Base-by-base conservation (phyloP, 495 filamentous ascomycete genomes). In the Neurospora sp. region DNA sequence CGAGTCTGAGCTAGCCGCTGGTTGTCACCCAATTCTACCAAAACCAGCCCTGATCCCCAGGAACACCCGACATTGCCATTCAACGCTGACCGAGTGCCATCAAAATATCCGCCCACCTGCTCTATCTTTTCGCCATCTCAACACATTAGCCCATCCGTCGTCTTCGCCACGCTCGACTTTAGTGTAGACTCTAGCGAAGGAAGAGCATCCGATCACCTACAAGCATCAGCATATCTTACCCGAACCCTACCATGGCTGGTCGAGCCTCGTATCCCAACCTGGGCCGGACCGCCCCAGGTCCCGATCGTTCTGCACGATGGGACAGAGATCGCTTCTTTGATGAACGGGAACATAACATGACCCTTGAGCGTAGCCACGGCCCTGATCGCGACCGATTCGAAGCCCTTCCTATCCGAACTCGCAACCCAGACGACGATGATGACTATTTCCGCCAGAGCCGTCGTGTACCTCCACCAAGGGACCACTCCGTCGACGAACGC, bases 291-390 rank as follows among this genome's bases (percentile, higher is more conserved):
- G 68, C 77, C 76, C 69, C 75, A 78, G 53, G 80, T 69, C 72
- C 74, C 69, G 77, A 79, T 14, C 77, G 77, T 68, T 27, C 76
- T 47, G 81, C 79, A 42, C 82, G 83, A 74, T 86, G 81, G 82
- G 82, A 85, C 71, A 80, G 81, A 3, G 81, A 78, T 73, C 84
- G 82, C 68, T 79, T 83, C 76, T 73, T 74, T 47, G 71, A 74
- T 68, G 79, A 81, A 72, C 75, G 75, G 40, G 75, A 78, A 20
- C 72, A 72, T 61, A 80, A 81, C 42, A 35, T 35, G 53, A 65
- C 53, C 6, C 53, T 65, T 35, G 53, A 80, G 78, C 38, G 74
- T 76, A 74, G 78, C 31, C 78, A 69, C 71, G 78, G 77, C 22
- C 79, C 82, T 59, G 77, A 80, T 40, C 83, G 76, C 69, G 79